These are phyloP conservation scores for Anthracocystis setariae DNA, from an alignment of 1,284 basidiomycete species.

Conservation along the genomic window DNA sequence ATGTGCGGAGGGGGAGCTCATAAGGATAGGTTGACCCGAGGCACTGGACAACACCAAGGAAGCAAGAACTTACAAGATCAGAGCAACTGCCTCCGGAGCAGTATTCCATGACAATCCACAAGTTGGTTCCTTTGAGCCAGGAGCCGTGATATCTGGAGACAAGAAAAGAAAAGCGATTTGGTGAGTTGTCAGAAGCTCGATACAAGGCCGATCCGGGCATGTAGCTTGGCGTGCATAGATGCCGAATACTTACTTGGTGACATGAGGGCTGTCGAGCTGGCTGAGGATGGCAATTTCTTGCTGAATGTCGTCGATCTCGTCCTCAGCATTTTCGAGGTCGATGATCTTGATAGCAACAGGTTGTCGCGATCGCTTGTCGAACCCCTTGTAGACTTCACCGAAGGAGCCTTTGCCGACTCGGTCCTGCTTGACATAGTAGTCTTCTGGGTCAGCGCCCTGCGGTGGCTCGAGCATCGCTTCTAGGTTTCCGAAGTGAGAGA, in stretches of 20 bases:
- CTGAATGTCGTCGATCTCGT: conserved; percentile 99
- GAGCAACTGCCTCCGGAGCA: conserved; percentile 72
- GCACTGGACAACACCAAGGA: not conserved
- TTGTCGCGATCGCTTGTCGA: conserved; percentile 54
- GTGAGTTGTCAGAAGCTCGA: not conserved
- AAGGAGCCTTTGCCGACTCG: conserved; percentile 75
- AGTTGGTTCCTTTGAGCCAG: conserved; percentile 86
- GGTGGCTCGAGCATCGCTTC: conserved; percentile 43
- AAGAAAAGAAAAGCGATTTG: not conserved
- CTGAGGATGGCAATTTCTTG: conserved; percentile 98
- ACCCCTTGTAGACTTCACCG: conserved; percentile 66
- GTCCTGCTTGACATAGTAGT: conserved; percentile 88
- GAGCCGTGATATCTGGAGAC: conserved; percentile 86
- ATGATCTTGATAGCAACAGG: conserved; percentile 86
- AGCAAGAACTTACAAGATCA: conserved; percentile 69
- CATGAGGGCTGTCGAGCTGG: conserved; percentile 93
- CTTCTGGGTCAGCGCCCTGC: conserved; percentile 58
- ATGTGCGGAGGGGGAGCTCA: not conserved
- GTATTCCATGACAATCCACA: conserved; percentile 99
- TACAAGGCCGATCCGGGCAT: not conserved
- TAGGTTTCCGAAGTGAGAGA: not conserved
- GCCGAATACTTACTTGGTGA: conserved; percentile 76
- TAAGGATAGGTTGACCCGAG: conserved; percentile 4
- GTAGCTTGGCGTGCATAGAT: not conserved
- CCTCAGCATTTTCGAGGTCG: conserved; percentile 96